Evolutionary conservation across 1,284 basidiomycete genomes (phyloP).

Genomic region (Puccinia coronata): DNA sequence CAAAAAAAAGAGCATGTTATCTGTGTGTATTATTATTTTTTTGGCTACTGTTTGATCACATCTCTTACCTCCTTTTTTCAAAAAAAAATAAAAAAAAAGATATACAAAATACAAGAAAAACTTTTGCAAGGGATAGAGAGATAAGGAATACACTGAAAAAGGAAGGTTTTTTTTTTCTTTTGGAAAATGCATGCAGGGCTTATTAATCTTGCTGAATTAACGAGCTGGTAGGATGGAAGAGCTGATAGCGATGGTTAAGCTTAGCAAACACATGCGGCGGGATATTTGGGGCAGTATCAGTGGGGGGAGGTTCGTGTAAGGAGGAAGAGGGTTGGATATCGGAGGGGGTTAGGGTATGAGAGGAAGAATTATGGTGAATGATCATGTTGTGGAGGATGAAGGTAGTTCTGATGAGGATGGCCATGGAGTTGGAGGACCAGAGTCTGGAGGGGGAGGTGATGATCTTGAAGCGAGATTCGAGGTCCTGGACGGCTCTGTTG

Average conservation of each 20-base stretch:
- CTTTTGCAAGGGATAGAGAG: too few species aligned
- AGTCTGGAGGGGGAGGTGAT: conserved; percentile 6
- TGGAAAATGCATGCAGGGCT: neutral
- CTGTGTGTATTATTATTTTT: too few species aligned
- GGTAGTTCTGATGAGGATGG: conserved; percentile 1
- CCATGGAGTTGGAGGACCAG: conserved; percentile 38
- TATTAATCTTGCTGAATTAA: neutral
- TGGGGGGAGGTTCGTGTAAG: too few species aligned
- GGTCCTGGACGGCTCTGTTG: neutral
- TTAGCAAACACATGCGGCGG: neutral
- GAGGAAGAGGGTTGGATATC: neutral
- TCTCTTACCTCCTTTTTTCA: too few species aligned
- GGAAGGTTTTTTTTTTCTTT: too few species aligned
- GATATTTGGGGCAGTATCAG: neutral
- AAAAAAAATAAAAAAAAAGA: too few species aligned
- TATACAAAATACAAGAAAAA: too few species aligned
- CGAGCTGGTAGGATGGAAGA: neutral
- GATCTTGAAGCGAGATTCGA: conserved; percentile 7
- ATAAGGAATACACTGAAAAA: neutral
- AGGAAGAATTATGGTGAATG: neutral
- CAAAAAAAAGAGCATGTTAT: too few species aligned
- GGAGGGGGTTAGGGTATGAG: neutral
- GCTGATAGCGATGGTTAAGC: conserved; percentile 13
- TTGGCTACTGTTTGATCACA: too few species aligned
- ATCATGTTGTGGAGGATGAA: conserved; percentile 40